These are phyloP conservation scores for Boletus reticulatus DNA, from an alignment of 768 basidiomycete species.

Conservation along the genomic window DNA sequence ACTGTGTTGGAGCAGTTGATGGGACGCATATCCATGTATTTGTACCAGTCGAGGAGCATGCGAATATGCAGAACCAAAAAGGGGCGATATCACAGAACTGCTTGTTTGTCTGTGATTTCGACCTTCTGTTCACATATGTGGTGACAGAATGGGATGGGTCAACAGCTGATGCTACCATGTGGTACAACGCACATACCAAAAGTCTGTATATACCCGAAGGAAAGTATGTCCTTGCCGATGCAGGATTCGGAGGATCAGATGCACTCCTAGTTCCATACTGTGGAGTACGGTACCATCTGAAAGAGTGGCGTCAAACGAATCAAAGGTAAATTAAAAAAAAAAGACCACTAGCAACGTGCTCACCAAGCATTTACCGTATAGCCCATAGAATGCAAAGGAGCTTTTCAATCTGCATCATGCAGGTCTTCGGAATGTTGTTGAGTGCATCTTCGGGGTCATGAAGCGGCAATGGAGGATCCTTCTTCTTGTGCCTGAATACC, in stretches of 20 bases:
- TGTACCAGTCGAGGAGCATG: not conserved
- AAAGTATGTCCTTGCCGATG: no score
- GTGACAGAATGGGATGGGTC: conserved; percentile 18
- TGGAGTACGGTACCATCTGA: no score
- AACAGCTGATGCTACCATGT: conserved; percentile 9
- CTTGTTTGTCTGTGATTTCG: conserved; percentile 15
- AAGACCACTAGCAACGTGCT: no score
- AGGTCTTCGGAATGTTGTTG: not conserved
- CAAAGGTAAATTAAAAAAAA: no score
- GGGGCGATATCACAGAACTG: conserved; percentile 20
- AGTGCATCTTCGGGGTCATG: not conserved
- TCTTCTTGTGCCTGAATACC: not conserved
- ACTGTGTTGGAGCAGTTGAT: conserved; percentile 6
- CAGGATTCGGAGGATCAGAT: no score
- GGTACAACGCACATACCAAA: conserved; percentile 1
- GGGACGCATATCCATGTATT: not conserved
- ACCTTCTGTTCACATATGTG: conserved; percentile 11
- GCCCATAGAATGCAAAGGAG: no score
- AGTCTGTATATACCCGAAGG: not conserved
- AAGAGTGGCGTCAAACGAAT: no score
- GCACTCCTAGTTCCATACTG: no score
- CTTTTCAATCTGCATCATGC: no score
- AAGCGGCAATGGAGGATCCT: not conserved
- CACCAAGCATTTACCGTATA: no score
- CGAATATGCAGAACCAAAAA: conserved; percentile 10